Conservation (phyloP, 2,329 filamentous ascomycete genomes). For the Sclerotinia sclerotiorum region DNA sequence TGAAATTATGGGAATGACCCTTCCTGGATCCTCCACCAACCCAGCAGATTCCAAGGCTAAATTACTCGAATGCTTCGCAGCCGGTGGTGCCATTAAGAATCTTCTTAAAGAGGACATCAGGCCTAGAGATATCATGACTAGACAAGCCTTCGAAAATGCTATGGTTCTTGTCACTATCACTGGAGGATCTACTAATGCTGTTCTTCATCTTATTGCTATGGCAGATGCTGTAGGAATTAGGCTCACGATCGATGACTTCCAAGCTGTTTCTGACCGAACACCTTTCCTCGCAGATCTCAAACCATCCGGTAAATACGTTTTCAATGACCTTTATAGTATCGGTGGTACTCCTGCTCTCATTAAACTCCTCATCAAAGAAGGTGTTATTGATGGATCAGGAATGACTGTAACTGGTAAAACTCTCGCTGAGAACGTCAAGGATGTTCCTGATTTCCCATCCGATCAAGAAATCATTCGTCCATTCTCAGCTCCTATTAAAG, state of each 20-base stretch:
- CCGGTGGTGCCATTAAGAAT: conserved; percentile 72
- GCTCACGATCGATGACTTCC: conserved; percentile 84
- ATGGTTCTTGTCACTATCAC: conserved; percentile 82
- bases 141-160: conserved; percentile 79
- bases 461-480: conserved; percentile 71
- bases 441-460: conserved; percentile 61
- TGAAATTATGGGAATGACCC: conserved; percentile 71
- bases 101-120: conserved; percentile 74
- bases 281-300: conserved; percentile 82
- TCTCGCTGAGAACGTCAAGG: conserved; percentile 57
- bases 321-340: conserved; percentile 56
- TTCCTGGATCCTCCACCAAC: conserved; percentile 79
- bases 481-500: conserved; percentile 67
- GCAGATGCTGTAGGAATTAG: conserved; percentile 79
- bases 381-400: conserved; percentile 57
- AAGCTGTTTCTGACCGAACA: conserved; percentile 73
- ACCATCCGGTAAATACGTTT: conserved; percentile 67
- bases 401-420: conserved; percentile 62
- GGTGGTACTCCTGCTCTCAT: conserved; percentile 58
- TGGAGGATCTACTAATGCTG: conserved; percentile 82
- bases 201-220: conserved; percentile 81
- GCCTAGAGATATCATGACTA: conserved; percentile 75
- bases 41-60: conserved; percentile 74
- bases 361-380: conserved; percentile 58
- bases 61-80: conserved; percentile 67